phyloP scores from a whole-genome alignment of 1,284 basidiomycete species.

The Leccinum discolor region DNA sequence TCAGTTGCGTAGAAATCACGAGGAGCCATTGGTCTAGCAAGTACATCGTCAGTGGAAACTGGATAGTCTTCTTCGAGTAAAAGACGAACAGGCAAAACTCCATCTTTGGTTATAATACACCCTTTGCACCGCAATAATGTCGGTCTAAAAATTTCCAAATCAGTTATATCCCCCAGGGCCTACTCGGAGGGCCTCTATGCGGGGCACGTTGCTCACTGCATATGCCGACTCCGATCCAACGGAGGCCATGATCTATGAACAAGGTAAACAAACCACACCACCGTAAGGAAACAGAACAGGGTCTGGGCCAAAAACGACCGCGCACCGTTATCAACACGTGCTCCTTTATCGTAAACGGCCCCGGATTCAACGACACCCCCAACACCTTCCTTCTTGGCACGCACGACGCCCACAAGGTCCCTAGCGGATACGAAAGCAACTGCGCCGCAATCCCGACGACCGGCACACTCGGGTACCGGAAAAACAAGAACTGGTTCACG shows the following conservation, averaged over 20 bases:
- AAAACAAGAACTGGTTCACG: constrained; percentile 56
- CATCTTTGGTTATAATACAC: constrained; percentile 32
- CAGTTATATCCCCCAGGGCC: neutral
- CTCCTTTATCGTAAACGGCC: constrained; percentile 78
- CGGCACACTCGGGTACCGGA: constrained; percentile 49
- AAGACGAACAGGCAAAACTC: constrained; percentile 28
- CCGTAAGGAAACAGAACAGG: neutral
- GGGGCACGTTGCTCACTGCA: constrained; percentile 27
- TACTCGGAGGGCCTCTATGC: neutral
- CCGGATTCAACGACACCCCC: constrained; percentile 60
- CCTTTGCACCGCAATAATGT: constrained; percentile 36
- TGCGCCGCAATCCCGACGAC: constrained; percentile 51
- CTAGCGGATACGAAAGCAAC: constrained; percentile 57
- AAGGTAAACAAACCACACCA: neutral
- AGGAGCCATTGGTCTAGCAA: constrained; percentile 30
- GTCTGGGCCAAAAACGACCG: constrained; percentile 1
- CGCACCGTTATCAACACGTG: constrained; percentile 55
- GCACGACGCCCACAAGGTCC: constrained; percentile 44
- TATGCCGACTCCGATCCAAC: constrained; percentile 40
- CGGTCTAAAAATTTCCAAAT: constrained; percentile 44
- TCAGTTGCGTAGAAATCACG: constrained; percentile 41
- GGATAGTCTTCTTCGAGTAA: neutral
- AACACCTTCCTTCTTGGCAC: constrained; percentile 53
- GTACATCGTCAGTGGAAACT: neutral
- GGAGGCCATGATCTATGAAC: constrained; percentile 49